Evolutionary conservation across 306 rosid genomes (phyloP).

Genomic region (Prunus campanulata): DNA sequence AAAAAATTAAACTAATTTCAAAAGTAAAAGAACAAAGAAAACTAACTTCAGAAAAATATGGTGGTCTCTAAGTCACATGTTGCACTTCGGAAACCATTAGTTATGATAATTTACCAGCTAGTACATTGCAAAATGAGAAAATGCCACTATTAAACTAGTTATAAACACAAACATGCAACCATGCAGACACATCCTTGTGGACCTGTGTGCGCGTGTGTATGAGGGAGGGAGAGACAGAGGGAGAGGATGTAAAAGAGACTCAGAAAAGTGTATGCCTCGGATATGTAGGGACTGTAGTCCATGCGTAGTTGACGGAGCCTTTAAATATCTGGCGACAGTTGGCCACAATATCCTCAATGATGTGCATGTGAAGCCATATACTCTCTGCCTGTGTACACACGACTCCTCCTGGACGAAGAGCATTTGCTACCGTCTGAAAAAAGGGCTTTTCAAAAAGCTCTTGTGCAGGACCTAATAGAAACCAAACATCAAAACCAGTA

Average conservation of each 20-base stretch:
- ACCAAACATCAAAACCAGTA: constrained; percentile 5
- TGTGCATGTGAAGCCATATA: constrained; percentile 98
- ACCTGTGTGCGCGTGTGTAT: background rate
- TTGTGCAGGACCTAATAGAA: constrained; percentile 83
- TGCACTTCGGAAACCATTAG: background rate
- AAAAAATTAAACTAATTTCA: background rate
- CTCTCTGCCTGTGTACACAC: constrained; percentile 98
- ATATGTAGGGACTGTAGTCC: constrained; percentile 99
- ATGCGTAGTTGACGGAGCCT: constrained; percentile 96
- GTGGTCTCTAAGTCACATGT: background rate
- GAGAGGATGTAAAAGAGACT: background rate
- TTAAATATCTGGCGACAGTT: constrained; percentile 88
- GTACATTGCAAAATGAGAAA: background rate
- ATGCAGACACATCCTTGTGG: background rate
- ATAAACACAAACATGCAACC: background rate
- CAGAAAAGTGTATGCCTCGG: constrained; percentile 59
- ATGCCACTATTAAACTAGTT: background rate
- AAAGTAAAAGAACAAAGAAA: background rate
- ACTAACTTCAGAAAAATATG: background rate
- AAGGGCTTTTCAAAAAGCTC: constrained; percentile 98
- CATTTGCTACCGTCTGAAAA: constrained; percentile 67
- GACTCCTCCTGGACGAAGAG: constrained; percentile 98
- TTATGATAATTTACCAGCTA: background rate
- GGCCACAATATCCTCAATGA: constrained; percentile 76
- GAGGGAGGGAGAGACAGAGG: background rate